phyloP scores from a whole-genome alignment of 169 alveolate genomes.

The Eimeria acervulina region DNA sequence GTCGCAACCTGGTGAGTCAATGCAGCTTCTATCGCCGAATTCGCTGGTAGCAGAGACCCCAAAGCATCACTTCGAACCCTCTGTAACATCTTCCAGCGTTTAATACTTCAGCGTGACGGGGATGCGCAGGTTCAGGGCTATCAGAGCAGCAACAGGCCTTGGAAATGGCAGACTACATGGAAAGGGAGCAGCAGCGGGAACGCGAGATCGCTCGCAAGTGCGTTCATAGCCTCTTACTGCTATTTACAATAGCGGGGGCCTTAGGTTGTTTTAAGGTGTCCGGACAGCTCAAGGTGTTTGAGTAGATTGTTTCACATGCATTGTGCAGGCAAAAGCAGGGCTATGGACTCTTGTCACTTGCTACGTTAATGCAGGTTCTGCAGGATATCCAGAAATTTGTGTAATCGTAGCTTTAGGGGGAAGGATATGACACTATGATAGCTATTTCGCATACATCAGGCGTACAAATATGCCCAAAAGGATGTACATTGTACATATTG shows the following conservation, averaged over 20 bases:
- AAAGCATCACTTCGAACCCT: background rate
- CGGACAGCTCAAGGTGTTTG: background rate
- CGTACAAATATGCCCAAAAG: background rate
- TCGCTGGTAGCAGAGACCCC: background rate
- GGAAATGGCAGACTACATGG: slow-evolving; percentile 63
- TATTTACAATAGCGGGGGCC: background rate
- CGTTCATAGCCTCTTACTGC: background rate
- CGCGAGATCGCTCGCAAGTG: slow-evolving; percentile 64
- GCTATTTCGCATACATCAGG: background rate
- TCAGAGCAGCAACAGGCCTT: slow-evolving; percentile 38
- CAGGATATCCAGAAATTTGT: background rate
- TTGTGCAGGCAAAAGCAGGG: background rate
- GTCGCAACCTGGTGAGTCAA: slow-evolving; percentile 24
- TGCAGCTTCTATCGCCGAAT: background rate
- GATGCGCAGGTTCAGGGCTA: background rate
- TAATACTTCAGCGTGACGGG: background rate
- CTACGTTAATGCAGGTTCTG: background rate
- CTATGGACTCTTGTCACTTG: background rate
- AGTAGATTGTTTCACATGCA: background rate
- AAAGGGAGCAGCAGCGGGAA: slow-evolving; percentile 72
- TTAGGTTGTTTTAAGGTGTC: no score
- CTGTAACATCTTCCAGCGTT: background rate
- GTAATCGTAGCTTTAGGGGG: background rate
- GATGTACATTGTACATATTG: background rate
- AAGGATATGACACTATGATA: background rate